A percentile compares a stretch with the other conserved stretches of the same genome.
Conservation (phyloP, 495 filamentous ascomycete genomes). For the Penicillium turbatum region DNA sequence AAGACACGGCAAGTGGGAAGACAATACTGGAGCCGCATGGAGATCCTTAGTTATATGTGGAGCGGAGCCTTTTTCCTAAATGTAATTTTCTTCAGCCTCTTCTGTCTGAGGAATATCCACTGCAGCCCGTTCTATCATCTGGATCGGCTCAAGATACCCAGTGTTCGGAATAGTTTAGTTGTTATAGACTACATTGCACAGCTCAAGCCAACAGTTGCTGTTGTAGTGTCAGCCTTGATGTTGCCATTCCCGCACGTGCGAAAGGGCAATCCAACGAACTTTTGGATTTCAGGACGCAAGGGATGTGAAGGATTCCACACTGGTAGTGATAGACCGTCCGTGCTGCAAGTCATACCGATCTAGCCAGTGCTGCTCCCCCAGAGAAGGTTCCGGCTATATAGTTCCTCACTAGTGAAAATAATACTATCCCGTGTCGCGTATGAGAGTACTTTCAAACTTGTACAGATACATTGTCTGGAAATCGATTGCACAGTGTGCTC, state of each 20-base stretch:
- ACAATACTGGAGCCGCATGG: slow-evolving; percentile 13
- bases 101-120: neutral
- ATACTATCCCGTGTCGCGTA: neutral
- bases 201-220: neutral
- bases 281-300: slow-evolving; percentile 13
- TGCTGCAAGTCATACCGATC: slow-evolving; percentile 24
- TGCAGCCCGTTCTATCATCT: neutral
- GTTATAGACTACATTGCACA: neutral
- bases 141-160: neutral
- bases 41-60: neutral
- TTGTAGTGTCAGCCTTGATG: neutral
- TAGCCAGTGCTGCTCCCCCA: slow-evolving; percentile 4
- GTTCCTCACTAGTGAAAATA: neutral
- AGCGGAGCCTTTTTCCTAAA: slow-evolving; percentile 4
- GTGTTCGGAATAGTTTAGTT: neutral
- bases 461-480: neutral
- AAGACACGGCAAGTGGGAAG: neutral
- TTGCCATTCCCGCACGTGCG: slow-evolving; percentile 9
- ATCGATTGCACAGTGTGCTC: neutral
- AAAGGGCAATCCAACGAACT: neutral
- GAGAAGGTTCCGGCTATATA: slow-evolving; percentile 3
- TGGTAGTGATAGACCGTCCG: slow-evolving; percentile 18
- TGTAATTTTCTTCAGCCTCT: slow-evolving; percentile 13
- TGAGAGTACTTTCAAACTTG: neutral
- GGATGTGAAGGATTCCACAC: slow-evolving; percentile 12